These are phyloP conservation scores for Rostrohypoxylon terebratum DNA, from an alignment of 495 filamentous ascomycete genomes.

Conservation along the genomic window DNA sequence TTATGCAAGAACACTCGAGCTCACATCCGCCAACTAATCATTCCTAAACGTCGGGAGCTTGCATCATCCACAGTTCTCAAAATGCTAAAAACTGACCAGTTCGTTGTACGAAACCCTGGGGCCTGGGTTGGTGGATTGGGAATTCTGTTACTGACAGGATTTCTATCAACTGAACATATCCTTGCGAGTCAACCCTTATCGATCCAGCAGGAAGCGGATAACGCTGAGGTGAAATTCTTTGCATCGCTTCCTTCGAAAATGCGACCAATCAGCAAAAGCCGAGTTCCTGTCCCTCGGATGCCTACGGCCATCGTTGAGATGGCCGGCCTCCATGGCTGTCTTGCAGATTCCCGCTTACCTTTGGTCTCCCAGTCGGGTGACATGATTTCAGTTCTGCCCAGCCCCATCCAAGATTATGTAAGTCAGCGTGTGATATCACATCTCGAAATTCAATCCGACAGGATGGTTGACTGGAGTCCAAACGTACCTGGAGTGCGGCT, in stretches of 20 bases:
- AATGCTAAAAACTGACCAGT: neutral
- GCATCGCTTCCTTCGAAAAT: conserved; percentile 21
- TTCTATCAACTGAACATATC: conserved; percentile 13
- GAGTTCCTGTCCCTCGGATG: neutral
- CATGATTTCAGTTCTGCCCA: conserved; percentile 18
- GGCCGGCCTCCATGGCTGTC: neutral
- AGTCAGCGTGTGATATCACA: conserved; percentile 6
- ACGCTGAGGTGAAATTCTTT: conserved; percentile 11
- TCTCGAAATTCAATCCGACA: conserved; percentile 16
- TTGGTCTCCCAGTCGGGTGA: conserved; percentile 6
- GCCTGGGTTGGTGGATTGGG: neutral
- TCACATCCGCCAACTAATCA: neutral
- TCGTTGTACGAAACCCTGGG: neutral
- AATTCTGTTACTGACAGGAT: neutral
- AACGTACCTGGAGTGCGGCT: conserved; percentile 14
- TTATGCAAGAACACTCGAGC: neutral
- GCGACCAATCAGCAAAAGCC: conserved; percentile 13
- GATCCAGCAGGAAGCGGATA: conserved; percentile 30
- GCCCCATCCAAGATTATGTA: conserved; percentile 11
- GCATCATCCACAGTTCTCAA: neutral
- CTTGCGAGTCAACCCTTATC: conserved; percentile 6
- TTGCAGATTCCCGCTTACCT: conserved; percentile 20
- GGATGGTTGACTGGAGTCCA: neutral
- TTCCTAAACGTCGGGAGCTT: conserved; percentile 11
- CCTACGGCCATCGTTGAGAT: neutral